Evolutionary conservation across 768 basidiomycete species (phyloP).

Genomic region (Cyclocybe aegerita): DNA sequence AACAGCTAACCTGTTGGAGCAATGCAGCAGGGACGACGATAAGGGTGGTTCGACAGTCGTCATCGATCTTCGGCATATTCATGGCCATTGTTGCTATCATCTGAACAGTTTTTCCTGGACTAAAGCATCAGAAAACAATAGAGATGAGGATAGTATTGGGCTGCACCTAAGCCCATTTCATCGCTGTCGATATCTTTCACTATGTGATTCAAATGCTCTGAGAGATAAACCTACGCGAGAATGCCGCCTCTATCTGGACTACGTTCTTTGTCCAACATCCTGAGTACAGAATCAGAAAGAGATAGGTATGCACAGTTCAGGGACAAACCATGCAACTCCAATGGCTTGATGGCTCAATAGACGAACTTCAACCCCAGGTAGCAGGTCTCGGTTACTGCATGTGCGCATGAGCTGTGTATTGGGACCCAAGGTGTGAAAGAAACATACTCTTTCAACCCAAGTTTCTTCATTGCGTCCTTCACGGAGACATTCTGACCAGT

Average conservation of each 20-base stretch:
- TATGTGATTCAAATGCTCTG: too few relatives aligned
- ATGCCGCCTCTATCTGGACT: constrained; percentile 59
- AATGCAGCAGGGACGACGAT: constrained; percentile 79
- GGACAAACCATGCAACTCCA: constrained; percentile 66
- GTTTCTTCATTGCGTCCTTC: constrained; percentile 47
- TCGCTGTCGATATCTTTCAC: constrained; percentile 35
- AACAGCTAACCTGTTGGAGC: constrained; percentile 53
- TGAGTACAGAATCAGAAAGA: constrained; percentile 13
- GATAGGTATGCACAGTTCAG: neutral
- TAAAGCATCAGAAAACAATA: neutral
- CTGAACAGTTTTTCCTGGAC: constrained; percentile 67
- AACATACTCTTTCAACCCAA: constrained; percentile 50
- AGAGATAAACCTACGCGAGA: constrained; percentile 43
- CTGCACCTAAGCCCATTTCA: constrained; percentile 65
- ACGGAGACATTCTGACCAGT: constrained; percentile 53
- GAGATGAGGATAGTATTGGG: neutral
- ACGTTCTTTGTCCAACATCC: constrained; percentile 70
- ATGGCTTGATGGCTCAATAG: constrained; percentile 75
- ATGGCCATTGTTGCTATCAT: constrained; percentile 78
- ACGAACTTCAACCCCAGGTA: constrained; percentile 70
- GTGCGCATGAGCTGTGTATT: neutral
- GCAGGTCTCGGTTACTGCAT: constrained; percentile 47
- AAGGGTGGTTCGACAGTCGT: constrained; percentile 55
- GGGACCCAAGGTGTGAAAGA: neutral
- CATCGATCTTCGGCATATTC: constrained; percentile 53